Conservation (phyloP, 176 grass and related monocot species). For the Triticum turgidum region DNA sequence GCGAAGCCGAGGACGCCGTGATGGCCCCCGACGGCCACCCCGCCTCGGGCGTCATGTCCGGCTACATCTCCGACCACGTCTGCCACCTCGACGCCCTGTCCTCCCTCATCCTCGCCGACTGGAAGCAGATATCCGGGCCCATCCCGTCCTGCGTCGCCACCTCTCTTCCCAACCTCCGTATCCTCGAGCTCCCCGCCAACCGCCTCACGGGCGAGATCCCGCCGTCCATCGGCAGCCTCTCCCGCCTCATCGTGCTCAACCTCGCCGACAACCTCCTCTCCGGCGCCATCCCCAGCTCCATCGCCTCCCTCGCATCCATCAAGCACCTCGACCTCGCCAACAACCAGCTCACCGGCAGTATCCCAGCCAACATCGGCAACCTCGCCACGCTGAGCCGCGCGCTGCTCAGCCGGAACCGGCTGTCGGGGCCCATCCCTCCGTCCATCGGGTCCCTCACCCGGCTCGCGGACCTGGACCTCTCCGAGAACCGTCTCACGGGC, state of each 20-base stretch:
- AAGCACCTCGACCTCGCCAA: conserved; percentile 90
- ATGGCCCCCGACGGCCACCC: conserved; percentile 55
- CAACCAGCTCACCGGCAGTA: conserved; percentile 62
- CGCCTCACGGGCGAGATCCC: conserved; percentile 70
- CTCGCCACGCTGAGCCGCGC: conserved; percentile 85
- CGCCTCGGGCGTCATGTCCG: conserved; percentile 79
- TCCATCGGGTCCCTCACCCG: conserved; percentile 48
- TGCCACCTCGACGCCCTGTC: conserved; percentile 71
- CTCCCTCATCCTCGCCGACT: conserved; percentile 77
- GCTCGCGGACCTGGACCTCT: conserved; percentile 88
- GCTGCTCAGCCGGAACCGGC: conserved; percentile 62
- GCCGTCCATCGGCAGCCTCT: conserved; percentile 49
- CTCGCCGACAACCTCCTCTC: conserved; percentile 76
- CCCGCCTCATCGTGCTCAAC: conserved; percentile 83
- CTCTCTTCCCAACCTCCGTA: conserved; percentile 55
- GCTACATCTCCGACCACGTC: conserved; percentile 75
- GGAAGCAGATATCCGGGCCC: conserved; percentile 81
- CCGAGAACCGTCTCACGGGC: conserved; percentile 71
- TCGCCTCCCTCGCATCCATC: conserved; percentile 49
- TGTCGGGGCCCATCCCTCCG: conserved; percentile 70
- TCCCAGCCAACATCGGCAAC: conserved; percentile 52
- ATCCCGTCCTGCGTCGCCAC: conserved; percentile 75
- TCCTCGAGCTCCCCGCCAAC: conserved; percentile 86
- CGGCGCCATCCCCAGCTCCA: conserved; percentile 46
- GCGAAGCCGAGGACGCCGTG: conserved; percentile 81